Base-by-base conservation (phyloP, 2,329 filamentous ascomycete species). In the Fusarium drepaniforme region DNA sequence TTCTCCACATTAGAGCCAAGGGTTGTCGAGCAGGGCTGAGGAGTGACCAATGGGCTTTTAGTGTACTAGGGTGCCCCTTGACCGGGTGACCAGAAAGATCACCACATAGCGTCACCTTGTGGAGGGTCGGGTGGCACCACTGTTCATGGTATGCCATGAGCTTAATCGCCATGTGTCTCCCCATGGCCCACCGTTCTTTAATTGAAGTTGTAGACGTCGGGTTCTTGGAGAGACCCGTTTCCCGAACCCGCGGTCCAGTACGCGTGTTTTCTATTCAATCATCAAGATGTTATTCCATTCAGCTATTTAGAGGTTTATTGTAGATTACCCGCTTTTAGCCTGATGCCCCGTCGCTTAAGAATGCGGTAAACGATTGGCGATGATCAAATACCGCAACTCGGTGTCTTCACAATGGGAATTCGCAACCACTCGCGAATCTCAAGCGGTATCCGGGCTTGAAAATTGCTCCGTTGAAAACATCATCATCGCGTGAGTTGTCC, bases 51-150 rank as follows among this genome's bases (percentile, higher is more conserved):
- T 73, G 37, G 46, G 3, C 18, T 2, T 4, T 3, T 4, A 46
- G 60, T 9, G 35, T 37, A 21, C n/a, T 28, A 3, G 2, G 56
- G 56, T 46, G 18, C 33, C 28, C 63, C 64, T 37, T 35, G 56
- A 12, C 40, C 71, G 60, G 44, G 25, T 73, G 71, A 73, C 64
- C 65, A 62, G 25, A 30, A 60, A 23, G 44, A 67, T 66, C 66
- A 73, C 40, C 56, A 56, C 53, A 46, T 64, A 65, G 37, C 51
- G 62, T 60, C 33, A 42, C 64, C 12, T 33, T 11, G 30, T 38
- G 42, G 18, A 9, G 15, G 42, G 6, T 18, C 18, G 40, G 11
- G 58, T 69, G 69, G 71, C 57, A 30, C 72, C 70, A 65, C 60
- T 33, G 25, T 44, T 13, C 9, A 23, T 33, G 18, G 37, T 9